Conservation (phyloP, 2,329 filamentous ascomycete genomes). For the Botrytis medusae region DNA sequence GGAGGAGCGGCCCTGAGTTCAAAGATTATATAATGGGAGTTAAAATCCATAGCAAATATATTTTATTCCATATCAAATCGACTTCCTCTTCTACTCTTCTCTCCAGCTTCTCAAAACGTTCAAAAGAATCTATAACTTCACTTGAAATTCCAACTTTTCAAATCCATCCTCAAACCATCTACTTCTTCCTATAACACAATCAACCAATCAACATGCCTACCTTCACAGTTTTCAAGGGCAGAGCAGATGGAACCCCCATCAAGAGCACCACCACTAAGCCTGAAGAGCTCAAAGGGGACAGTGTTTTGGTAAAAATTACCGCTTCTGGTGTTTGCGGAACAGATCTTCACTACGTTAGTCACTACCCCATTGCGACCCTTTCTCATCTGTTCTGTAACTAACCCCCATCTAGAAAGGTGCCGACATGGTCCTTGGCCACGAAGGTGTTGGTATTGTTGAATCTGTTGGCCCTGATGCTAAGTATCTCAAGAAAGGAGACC, state of each 20-base stretch:
- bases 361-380: not conserved
- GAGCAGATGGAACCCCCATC: constrained; percentile 13
- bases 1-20: constrained; percentile 14
- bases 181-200: not conserved
- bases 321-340: constrained; percentile 27
- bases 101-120: not conserved
- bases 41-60: not conserved
- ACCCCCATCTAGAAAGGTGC: constrained; percentile 17
- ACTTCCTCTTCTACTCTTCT: constrained; percentile 1
- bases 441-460: constrained; percentile 65
- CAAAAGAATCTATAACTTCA: constrained; percentile 4
- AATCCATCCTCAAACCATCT: not conserved
- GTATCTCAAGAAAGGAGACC: constrained; percentile 42
- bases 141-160: not conserved
- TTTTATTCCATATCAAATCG: constrained; percentile 5
- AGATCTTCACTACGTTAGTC: constrained; percentile 24
- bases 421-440: constrained; percentile 57
- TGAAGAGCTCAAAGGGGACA: constrained; percentile 23
- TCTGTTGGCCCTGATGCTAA: constrained; percentile 56
- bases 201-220: constrained; percentile 22
- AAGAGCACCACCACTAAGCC: constrained; percentile 23
- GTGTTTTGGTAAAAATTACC: constrained; percentile 25
- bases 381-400: not conserved
- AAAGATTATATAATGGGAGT: constrained; percentile 5
- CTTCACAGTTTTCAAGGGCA: constrained; percentile 28